Percentiles rank a stretch among this genome's conserved stretches.
Evolutionary conservation across 2,329 filamentous ascomycete genomes (phyloP).

Genomic region (Trichoderma polysporum): DNA sequence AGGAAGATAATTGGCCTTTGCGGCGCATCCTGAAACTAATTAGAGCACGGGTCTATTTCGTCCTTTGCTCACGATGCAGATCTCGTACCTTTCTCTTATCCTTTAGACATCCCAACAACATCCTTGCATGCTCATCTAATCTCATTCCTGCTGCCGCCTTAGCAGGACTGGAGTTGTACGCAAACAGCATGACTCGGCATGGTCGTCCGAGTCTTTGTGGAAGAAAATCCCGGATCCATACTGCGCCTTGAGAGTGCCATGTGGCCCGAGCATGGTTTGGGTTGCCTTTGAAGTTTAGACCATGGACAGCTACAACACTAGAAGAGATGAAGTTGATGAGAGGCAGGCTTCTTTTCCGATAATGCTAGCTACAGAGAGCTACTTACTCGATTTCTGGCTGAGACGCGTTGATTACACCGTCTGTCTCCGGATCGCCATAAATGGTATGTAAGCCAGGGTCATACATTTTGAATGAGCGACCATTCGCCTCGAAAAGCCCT

Average conservation of each 20-base stretch:
- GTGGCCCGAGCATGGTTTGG: slow-evolving; percentile 13
- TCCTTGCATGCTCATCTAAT: slow-evolving; percentile 9
- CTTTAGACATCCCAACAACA: neutral
- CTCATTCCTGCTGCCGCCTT: neutral
- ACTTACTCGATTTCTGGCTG: slow-evolving; percentile 14
- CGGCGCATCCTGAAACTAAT: neutral
- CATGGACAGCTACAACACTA: slow-evolving; percentile 19
- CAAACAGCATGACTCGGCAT: slow-evolving; percentile 15
- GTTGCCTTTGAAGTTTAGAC: slow-evolving; percentile 18
- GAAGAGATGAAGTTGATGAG: neutral
- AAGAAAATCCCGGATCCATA: slow-evolving; percentile 14
- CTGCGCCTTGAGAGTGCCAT: neutral
- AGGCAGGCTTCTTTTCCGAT: neutral
- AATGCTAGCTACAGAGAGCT: neutral
- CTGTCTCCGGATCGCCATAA: neutral
- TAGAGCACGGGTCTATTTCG: neutral
- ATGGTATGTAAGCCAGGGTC: slow-evolving; percentile 9
- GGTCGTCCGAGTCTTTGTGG: neutral
- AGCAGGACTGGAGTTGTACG: slow-evolving; percentile 18
- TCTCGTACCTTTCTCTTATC: slow-evolving; percentile 6
- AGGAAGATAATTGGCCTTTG: slow-evolving; percentile 18
- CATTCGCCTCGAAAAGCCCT: neutral
- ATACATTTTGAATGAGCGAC: neutral
- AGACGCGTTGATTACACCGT: neutral
- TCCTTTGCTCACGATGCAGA: neutral